Percentiles rank a stretch among this genome's conserved stretches.
phyloP scores from a whole-genome alignment of 2,329 filamentous ascomycete species.

The Cercospora berteroae region DNA sequence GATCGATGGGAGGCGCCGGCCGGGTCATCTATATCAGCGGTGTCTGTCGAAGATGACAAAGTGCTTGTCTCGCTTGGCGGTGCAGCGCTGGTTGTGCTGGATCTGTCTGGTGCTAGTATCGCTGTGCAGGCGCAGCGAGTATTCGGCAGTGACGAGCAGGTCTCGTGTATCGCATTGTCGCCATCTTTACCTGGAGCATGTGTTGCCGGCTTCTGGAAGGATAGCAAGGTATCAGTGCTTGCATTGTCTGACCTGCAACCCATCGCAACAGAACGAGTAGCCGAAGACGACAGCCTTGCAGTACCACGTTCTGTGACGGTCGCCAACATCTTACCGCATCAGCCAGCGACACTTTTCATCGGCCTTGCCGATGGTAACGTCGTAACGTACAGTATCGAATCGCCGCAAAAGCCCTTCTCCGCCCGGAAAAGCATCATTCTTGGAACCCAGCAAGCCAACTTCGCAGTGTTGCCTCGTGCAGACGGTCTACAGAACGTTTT shows the following conservation, averaged over 20 bases:
- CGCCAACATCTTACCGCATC: slow-evolving; percentile 67
- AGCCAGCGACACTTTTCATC: slow-evolving; percentile 75
- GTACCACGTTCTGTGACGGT: slow-evolving; percentile 81
- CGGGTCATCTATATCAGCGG: slow-evolving; percentile 66
- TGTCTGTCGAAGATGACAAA: slow-evolving; percentile 68
- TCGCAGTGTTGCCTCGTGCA: slow-evolving; percentile 71
- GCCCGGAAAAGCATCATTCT: slow-evolving; percentile 78
- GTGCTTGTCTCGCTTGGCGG: slow-evolving; percentile 75
- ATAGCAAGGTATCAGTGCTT: slow-evolving; percentile 74
- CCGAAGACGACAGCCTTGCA: slow-evolving; percentile 64
- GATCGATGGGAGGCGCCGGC: slow-evolving; percentile 58
- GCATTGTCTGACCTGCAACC: slow-evolving; percentile 64
- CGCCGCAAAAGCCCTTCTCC: slow-evolving; percentile 60
- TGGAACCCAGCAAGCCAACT: slow-evolving; percentile 78
- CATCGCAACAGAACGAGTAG: slow-evolving; percentile 59
- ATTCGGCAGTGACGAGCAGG: slow-evolving; percentile 67
- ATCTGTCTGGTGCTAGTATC: slow-evolving; percentile 58
- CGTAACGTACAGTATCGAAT: slow-evolving; percentile 73
- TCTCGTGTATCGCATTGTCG: slow-evolving; percentile 80
- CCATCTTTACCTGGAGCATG: slow-evolving; percentile 63
- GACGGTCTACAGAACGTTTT: slow-evolving; percentile 76
- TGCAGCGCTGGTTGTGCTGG: slow-evolving; percentile 66
- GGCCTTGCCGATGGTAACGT: slow-evolving; percentile 92
- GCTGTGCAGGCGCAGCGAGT: slow-evolving; percentile 58
- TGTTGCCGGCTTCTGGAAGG: slow-evolving; percentile 83